Evolutionary conservation across 495 filamentous ascomycete species (phyloP).

Genomic region (Annulohypoxylon moriforme): DNA sequence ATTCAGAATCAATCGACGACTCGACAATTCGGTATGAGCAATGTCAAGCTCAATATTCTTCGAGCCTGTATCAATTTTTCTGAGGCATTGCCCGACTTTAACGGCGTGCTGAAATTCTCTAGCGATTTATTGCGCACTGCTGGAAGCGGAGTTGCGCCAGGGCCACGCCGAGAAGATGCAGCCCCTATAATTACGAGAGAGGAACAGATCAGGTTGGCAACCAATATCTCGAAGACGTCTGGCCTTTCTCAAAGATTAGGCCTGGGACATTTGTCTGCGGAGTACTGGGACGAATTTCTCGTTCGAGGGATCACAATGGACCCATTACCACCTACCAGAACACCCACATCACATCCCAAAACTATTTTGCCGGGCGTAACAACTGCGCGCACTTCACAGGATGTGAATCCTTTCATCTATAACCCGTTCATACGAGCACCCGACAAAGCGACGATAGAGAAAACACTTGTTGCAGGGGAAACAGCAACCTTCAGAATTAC

Average conservation of each 20-base stretch:
- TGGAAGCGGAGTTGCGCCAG: constrained; percentile 79
- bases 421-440: constrained; percentile 84
- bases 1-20: constrained; percentile 63
- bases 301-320: constrained; percentile 81
- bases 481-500: constrained; percentile 78
- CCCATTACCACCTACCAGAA: constrained; percentile 56
- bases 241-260: constrained; percentile 79
- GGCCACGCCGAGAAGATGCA: constrained; percentile 68
- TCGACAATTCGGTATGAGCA: constrained; percentile 71
- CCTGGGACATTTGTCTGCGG: constrained; percentile 72
- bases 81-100: constrained; percentile 92
- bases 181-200: constrained; percentile 77
- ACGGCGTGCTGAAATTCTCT: constrained; percentile 86
- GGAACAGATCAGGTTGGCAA: constrained; percentile 82
- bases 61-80: constrained; percentile 87
- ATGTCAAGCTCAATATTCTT: constrained; percentile 85
- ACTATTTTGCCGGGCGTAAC: constrained; percentile 74
- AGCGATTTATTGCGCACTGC: constrained; percentile 83
- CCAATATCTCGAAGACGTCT: constrained; percentile 86
- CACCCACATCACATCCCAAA: constrained; percentile 77
- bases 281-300: constrained; percentile 97
- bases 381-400: constrained; percentile 62
- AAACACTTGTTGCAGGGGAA: constrained; percentile 80
- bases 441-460: constrained; percentile 66
- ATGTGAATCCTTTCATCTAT: constrained; percentile 89